Evolutionary conservation across 2,329 filamentous ascomycete species (phyloP).

Genomic region (Aureobasidium sp.): DNA sequence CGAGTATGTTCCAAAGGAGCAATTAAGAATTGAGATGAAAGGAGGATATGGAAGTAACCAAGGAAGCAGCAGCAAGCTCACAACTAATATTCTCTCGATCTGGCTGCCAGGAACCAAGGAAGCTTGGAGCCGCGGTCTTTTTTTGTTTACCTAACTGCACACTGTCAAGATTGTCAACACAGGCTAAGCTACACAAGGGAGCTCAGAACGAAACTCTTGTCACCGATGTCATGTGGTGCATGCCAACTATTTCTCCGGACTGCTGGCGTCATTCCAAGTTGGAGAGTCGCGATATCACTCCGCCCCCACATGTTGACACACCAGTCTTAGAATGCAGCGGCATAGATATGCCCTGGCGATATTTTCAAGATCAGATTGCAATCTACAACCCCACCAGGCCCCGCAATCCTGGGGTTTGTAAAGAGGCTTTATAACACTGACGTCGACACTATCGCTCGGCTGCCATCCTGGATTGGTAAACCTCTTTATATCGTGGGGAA

Average conservation of each 20-base stretch:
- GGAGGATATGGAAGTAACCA: background rate
- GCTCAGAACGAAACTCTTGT: constrained; percentile 8
- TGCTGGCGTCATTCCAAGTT: background rate
- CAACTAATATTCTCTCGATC: background rate
- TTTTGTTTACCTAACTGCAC: constrained; percentile 19
- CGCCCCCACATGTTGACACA: constrained; percentile 9
- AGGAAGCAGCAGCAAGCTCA: background rate
- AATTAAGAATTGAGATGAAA: background rate
- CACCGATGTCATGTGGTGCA: background rate
- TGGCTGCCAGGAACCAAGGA: background rate
- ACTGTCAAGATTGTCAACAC: constrained; percentile 15
- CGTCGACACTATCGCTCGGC: constrained; percentile 1
- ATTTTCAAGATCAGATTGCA: background rate
- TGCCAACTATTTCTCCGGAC: background rate
- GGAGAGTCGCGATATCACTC: background rate
- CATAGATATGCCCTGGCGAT: background rate
- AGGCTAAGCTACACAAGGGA: constrained; percentile 15
- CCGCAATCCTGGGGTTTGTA: constrained; percentile 4
- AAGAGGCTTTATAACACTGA: constrained; percentile 11
- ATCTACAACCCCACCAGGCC: background rate
- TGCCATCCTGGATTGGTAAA: background rate
- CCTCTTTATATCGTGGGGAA: background rate
- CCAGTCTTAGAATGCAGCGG: background rate
- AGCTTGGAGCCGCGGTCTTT: background rate
- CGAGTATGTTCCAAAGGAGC: background rate